Base-by-base conservation (phyloP, 805 yeast species). In the Brettanomyces naardenensis region DNA sequence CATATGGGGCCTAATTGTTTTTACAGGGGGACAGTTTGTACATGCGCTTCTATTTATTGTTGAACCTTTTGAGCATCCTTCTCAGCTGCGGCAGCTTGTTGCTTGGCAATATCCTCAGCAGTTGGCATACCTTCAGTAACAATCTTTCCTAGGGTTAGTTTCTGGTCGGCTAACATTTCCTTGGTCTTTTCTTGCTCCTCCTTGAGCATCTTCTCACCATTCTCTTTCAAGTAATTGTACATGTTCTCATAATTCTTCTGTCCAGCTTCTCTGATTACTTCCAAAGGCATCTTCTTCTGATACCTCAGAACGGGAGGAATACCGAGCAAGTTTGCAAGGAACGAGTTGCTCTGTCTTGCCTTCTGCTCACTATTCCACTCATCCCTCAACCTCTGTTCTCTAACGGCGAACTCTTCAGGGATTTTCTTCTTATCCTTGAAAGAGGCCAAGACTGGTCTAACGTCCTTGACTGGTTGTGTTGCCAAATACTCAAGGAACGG, bases 401-500 rank as follows among this genome's bases (percentile, higher is more conserved):
- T 80, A 40, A 71, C 69, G 36, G 78, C 73, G 56, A 84, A 92
- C 59, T 89, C 97, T 37, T 71, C 78, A 9, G 92, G 78, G 38
- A 90, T 75, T 31, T 79, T 61, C 39, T 67, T 59, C 56, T 78
- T 78, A 55, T 78, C 84, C 26, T 69, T 59, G 65, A 79, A 92
- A 6, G 95, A 75, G 45, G 71, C 68, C 49, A 94, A 67, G 26
- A 88, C 75, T 23, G 95, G 95, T 65, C 97, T 84, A 39, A 92
- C 92, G 61, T 92, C 98, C 59, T 75, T 75, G 51, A 84, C 69
- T 23, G 59, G 64, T 61, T 87, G 95, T 13, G 95, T 84, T 13
- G 96, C 97, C 43, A 92, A 65, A 65, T 85, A 92, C 66, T 92
- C 99, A 49, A 92, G 75, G 66, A 92, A 80, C 41, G 97, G 97